Conservation (phyloP, 257 asterid genomes). For the Solanum chilense region DNA sequence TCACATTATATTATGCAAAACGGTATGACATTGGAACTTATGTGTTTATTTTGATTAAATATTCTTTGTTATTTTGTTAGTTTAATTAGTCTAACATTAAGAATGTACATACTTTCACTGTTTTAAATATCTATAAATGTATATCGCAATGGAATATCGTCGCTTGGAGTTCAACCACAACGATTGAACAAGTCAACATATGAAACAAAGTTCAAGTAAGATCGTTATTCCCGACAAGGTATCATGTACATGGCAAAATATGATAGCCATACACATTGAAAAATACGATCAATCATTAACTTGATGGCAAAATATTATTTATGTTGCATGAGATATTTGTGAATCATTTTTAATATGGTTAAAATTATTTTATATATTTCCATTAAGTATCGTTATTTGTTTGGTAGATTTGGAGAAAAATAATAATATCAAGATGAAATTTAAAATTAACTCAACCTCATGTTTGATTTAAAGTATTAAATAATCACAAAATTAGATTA, state of each 20-base stretch:
- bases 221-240: fast-evolving
- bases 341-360: neutral
- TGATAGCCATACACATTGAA: neutral
- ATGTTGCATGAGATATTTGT: neutral
- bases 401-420: neutral
- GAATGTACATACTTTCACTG: neutral
- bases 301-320: neutral
- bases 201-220: neutral
- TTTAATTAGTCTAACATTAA: neutral
- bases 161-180: neutral
- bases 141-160: neutral
- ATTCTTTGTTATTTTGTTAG: neutral
- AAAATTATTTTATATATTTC: neutral
- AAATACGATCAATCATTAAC: neutral
- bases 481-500: too few relatives aligned
- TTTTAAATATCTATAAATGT: neutral
- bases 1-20: neutral
- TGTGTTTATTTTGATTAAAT: neutral
- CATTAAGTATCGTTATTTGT: neutral
- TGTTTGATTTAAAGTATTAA: neutral
- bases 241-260: neutral
- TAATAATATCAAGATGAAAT: neutral
- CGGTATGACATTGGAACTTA: neutral
- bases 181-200: neutral
- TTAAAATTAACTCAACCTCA: neutral